A percentile compares a stretch with the other conserved stretches of the same genome.
Evolutionary conservation across 768 basidiomycete species (phyloP).

Genomic region (Leccinellum rugosiceps): DNA sequence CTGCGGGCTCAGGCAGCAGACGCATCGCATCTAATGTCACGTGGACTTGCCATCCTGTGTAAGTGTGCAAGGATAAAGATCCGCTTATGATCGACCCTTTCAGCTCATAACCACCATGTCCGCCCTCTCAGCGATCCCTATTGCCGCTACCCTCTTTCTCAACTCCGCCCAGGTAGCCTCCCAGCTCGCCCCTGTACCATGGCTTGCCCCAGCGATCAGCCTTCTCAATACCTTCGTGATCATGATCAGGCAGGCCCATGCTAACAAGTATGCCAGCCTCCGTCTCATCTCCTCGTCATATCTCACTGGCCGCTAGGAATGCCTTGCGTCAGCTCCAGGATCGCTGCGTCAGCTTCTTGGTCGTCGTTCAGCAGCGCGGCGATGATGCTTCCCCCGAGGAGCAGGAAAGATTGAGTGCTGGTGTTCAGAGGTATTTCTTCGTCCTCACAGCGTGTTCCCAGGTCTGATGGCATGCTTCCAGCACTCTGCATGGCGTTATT

Average conservation of each 20-base stretch:
- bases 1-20: slow-evolving; percentile 41
- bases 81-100: not conserved
- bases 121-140: slow-evolving; percentile 7
- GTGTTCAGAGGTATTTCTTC: slow-evolving; percentile 31
- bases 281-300: not conserved
- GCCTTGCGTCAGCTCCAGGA: slow-evolving; percentile 44
- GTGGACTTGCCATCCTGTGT: slow-evolving; percentile 24
- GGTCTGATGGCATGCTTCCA: slow-evolving; percentile 14
- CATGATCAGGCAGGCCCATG: slow-evolving; percentile 44
- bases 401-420: slow-evolving; percentile 32
- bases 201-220: slow-evolving; percentile 41
- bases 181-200: slow-evolving; percentile 47
- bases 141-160: slow-evolving; percentile 13
- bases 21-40: slow-evolving; percentile 26
- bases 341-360: slow-evolving; percentile 43
- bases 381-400: slow-evolving; percentile 27
- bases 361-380: slow-evolving; percentile 35
- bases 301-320: slow-evolving; percentile 29
- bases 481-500: slow-evolving; percentile 36
- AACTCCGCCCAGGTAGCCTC: slow-evolving; percentile 42
- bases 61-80: slow-evolving; percentile 2
- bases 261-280: slow-evolving; percentile 41
- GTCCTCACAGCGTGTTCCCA: not conserved
- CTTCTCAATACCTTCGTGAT: slow-evolving; percentile 42
- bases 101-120: slow-evolving; percentile 13